phyloP scores from a whole-genome alignment of 495 filamentous ascomycete genomes.

The Hypomontagnella monticulosa region DNA sequence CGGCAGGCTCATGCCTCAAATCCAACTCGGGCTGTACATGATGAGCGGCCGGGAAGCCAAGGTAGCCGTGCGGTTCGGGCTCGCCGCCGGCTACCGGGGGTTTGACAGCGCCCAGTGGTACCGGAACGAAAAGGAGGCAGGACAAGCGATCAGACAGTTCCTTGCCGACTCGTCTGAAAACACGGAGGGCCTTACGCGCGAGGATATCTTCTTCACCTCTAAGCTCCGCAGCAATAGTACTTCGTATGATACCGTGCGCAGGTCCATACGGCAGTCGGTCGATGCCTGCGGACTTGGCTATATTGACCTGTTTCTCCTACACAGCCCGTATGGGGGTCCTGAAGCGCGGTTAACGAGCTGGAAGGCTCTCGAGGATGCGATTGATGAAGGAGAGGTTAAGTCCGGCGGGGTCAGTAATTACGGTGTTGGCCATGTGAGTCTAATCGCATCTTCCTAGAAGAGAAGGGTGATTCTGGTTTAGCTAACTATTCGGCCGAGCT shows the following conservation, averaged over 20 bases:
- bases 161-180: slow-evolving; percentile 52
- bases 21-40: slow-evolving; percentile 74
- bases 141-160: slow-evolving; percentile 63
- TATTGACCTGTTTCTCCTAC: slow-evolving; percentile 76
- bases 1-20: slow-evolving; percentile 67
- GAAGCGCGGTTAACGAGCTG: slow-evolving; percentile 68
- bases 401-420: slow-evolving; percentile 74
- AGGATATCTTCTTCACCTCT: slow-evolving; percentile 73
- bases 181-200: slow-evolving; percentile 57
- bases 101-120: slow-evolving; percentile 74
- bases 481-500: background rate
- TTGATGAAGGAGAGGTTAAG: slow-evolving; percentile 66
- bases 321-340: slow-evolving; percentile 71
- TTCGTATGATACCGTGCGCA: slow-evolving; percentile 65
- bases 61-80: slow-evolving; percentile 59
- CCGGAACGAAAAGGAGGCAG: slow-evolving; percentile 68
- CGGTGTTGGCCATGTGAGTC: slow-evolving; percentile 69
- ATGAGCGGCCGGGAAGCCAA: slow-evolving; percentile 61
- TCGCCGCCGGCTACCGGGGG: slow-evolving; percentile 56
- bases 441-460: background rate
- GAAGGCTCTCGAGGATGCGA: slow-evolving; percentile 72
- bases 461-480: background rate
- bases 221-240: slow-evolving; percentile 67
- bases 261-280: slow-evolving; percentile 65
- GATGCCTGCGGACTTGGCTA: slow-evolving; percentile 66